Conservation (phyloP, 2,329 filamentous ascomycete genomes). For the Tolypocladium cylindrosporum region DNA sequence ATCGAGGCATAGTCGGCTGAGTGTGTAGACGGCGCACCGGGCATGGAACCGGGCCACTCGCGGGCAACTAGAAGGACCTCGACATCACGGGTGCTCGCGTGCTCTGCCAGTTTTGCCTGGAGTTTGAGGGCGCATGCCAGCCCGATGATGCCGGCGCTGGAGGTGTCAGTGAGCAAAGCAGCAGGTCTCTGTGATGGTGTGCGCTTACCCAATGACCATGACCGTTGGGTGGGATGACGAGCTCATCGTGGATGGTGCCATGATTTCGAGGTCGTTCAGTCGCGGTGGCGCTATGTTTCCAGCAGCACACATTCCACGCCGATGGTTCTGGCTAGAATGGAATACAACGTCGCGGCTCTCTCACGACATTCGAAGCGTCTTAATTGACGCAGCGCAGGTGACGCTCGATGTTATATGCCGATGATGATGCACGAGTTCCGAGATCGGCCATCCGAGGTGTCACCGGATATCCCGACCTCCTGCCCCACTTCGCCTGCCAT, state of each 20-base stretch:
- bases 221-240: neutral
- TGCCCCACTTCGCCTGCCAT: neutral
- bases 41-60: conserved; percentile 25
- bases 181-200: neutral
- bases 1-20: conserved; percentile 41
- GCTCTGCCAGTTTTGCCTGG: conserved; percentile 16
- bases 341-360: neutral
- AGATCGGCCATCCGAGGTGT: neutral
- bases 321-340: neutral
- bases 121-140: conserved; percentile 37
- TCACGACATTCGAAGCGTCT: neutral
- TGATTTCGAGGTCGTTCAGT: neutral
- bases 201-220: conserved; percentile 5
- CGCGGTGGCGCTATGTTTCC: neutral
- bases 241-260: neutral
- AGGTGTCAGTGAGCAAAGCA: neutral
- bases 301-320: neutral
- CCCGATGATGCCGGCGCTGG: conserved; percentile 43
- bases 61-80: conserved; percentile 17
- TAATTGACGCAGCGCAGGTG: neutral
- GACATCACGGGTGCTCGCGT: neutral
- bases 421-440: neutral
- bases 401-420: neutral
- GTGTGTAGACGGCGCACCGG: conserved; percentile 16
- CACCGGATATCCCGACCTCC: neutral